Percentiles rank a stretch among this genome's conserved stretches.
Evolutionary conservation across 208 protist species (phyloP).

Genomic region (Porcisia hertigi): DNA sequence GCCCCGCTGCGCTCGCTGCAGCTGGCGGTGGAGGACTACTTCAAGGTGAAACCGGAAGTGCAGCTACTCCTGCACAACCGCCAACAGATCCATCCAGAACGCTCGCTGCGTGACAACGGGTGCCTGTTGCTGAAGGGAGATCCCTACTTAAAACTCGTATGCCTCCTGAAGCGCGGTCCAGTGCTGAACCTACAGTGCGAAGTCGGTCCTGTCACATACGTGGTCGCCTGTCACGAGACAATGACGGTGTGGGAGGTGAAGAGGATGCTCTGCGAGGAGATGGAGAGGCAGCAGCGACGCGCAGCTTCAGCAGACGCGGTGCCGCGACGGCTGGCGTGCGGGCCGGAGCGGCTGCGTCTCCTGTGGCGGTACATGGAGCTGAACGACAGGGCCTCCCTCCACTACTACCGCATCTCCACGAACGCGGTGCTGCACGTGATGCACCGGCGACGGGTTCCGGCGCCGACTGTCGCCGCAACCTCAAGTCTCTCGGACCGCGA

Average conservation of each 20-base stretch:
- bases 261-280: slow-evolving; percentile 54
- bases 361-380: slow-evolving; percentile 89
- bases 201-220: slow-evolving; percentile 32
- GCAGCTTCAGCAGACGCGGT: neutral
- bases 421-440: slow-evolving; percentile 66
- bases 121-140: slow-evolving; percentile 89
- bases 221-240: slow-evolving; percentile 53
- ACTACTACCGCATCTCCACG: slow-evolving; percentile 83
- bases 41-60: slow-evolving; percentile 76
- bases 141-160: slow-evolving; percentile 76
- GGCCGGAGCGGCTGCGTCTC: slow-evolving; percentile 67
- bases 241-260: slow-evolving; percentile 81
- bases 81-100: slow-evolving; percentile 56
- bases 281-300: slow-evolving; percentile 34
- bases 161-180: slow-evolving; percentile 64
- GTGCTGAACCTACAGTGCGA: slow-evolving; percentile 73
- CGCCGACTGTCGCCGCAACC: neutral
- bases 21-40: slow-evolving; percentile 82
- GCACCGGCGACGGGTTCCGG: slow-evolving; percentile 22
- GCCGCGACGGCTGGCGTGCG: slow-evolving; percentile 21
- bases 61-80: slow-evolving; percentile 85
- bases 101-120: slow-evolving; percentile 69
- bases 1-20: slow-evolving; percentile 71
- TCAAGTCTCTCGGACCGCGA: neutral
- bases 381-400: slow-evolving; percentile 77